A percentile compares a stretch with the other conserved stretches of the same genome.
These are phyloP conservation scores for Lodderomyces orthopsilosis DNA, from an alignment of 1,139 yeast species.

Conservation along the genomic window DNA sequence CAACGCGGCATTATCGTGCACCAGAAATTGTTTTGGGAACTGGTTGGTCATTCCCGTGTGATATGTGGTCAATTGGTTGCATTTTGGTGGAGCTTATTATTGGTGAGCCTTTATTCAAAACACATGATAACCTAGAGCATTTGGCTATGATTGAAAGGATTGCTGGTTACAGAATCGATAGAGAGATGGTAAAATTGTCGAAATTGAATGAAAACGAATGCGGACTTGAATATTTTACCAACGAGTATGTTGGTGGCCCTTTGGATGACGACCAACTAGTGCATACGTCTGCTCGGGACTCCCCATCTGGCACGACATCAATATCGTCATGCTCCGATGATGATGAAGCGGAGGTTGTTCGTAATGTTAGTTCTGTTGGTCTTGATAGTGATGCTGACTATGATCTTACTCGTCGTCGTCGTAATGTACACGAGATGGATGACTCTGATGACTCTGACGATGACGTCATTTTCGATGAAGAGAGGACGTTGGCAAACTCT, in stretches of 20 bases:
- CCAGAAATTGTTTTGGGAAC: slow-evolving; percentile 92
- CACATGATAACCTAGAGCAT: slow-evolving; percentile 93
- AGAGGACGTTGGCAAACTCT: slow-evolving; percentile 23
- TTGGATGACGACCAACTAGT: neutral
- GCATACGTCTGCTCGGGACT: slow-evolving; percentile 1
- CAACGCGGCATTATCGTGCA: slow-evolving; percentile 95
- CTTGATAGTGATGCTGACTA: slow-evolving; percentile 2
- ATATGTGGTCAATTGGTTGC: slow-evolving; percentile 96
- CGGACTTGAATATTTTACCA: slow-evolving; percentile 40
- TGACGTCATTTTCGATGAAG: slow-evolving; percentile 33
- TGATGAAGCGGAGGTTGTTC: slow-evolving; percentile 12
- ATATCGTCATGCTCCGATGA: slow-evolving; percentile 12
- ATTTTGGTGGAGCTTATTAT: slow-evolving; percentile 86
- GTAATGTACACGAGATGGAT: slow-evolving; percentile 8
- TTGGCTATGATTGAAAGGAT: slow-evolving; percentile 91
- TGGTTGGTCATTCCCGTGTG: slow-evolving; percentile 94
- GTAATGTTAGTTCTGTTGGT: neutral
- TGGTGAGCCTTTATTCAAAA: slow-evolving; percentile 94
- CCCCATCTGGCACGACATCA: slow-evolving; percentile 1
- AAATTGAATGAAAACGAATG: slow-evolving; percentile 42
- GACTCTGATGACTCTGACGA: slow-evolving; percentile 20
- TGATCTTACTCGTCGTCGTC: neutral
- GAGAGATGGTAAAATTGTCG: slow-evolving; percentile 34
- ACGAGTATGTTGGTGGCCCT: slow-evolving; percentile 17
- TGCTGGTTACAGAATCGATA: slow-evolving; percentile 44